A percentile compares a stretch with the other conserved stretches of the same genome.
Conservation (phyloP, 2,329 filamentous ascomycete species). For the Lachnum nothofagi region DNA sequence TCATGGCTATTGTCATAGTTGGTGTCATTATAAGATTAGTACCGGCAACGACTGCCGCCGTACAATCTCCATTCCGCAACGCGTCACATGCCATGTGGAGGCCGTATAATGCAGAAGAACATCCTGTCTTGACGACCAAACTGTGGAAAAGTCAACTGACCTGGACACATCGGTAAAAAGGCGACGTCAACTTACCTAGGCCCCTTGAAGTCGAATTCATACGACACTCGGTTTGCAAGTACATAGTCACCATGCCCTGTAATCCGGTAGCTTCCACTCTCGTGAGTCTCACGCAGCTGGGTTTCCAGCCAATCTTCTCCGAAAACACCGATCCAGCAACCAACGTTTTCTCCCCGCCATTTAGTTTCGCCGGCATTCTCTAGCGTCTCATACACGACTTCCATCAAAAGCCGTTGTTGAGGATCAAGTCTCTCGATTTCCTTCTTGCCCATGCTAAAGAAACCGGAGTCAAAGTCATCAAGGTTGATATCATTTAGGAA, state of each 20-base stretch:
- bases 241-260: conserved; percentile 15
- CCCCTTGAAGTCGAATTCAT: conserved; percentile 33
- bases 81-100: conserved; percentile 50
- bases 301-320: conserved; percentile 13
- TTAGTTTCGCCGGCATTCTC: conserved; percentile 22
- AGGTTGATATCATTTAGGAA: conserved; percentile 16
- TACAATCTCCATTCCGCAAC: conserved; percentile 41
- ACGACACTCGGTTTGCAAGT: conserved; percentile 30
- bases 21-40: conserved; percentile 15
- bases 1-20: conserved; percentile 4
- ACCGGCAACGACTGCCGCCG: conserved; percentile 12
- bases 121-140: conserved; percentile 42
- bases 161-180: background rate
- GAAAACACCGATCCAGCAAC: conserved; percentile 12
- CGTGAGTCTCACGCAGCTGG: conserved; percentile 2
- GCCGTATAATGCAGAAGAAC: conserved; percentile 45
- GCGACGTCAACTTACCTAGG: conserved; percentile 17
- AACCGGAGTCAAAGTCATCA: conserved; percentile 12
- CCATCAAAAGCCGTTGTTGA: conserved; percentile 25
- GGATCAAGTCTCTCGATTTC: conserved; percentile 23
- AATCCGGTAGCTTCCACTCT: conserved; percentile 2
- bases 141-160: conserved; percentile 1
- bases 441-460: conserved; percentile 13
- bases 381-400: conserved; percentile 28
- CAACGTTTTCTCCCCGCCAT: conserved; percentile 15